Evolutionary conservation across 257 asterid species (phyloP).

Genomic region (Eustoma russellianum): DNA sequence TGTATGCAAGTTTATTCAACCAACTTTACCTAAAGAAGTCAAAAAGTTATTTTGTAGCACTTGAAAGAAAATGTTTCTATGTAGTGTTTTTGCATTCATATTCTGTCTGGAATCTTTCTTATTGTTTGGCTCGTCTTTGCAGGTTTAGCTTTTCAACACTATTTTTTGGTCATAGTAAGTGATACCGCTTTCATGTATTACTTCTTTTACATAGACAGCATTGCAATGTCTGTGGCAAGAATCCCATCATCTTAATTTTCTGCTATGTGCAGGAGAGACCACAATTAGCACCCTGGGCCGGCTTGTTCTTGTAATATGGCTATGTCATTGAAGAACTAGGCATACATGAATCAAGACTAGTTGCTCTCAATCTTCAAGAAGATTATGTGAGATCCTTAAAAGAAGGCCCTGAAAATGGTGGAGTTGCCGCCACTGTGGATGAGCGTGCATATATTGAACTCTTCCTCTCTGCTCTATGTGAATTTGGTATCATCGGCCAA

Average conservation of each 20-base stretch:
- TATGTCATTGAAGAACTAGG: constrained; percentile 38
- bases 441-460: constrained; percentile 52
- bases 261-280: constrained; percentile 36
- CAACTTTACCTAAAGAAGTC: no score
- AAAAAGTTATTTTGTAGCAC: no score
- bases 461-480: constrained; percentile 45
- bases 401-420: constrained; percentile 42
- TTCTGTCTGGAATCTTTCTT: background rate
- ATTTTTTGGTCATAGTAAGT: constrained; percentile 29
- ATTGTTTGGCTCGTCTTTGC: constrained; percentile 10
- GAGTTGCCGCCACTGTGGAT: constrained; percentile 51
- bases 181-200: background rate
- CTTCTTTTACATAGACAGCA: background rate
- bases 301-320: constrained; percentile 43
- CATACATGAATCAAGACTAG: constrained; percentile 41
- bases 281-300: constrained; percentile 50
- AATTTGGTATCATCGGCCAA: constrained; percentile 43
- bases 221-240: background rate
- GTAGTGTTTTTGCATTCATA: background rate
- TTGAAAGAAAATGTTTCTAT: no score
- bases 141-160: constrained; percentile 38
- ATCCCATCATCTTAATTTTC: background rate
- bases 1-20: background rate
- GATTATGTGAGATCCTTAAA: constrained; percentile 44
- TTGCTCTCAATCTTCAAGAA: constrained; percentile 43